phyloP scores from a whole-genome alignment of 768 basidiomycete genomes.

The Lactarius quietus region DNA sequence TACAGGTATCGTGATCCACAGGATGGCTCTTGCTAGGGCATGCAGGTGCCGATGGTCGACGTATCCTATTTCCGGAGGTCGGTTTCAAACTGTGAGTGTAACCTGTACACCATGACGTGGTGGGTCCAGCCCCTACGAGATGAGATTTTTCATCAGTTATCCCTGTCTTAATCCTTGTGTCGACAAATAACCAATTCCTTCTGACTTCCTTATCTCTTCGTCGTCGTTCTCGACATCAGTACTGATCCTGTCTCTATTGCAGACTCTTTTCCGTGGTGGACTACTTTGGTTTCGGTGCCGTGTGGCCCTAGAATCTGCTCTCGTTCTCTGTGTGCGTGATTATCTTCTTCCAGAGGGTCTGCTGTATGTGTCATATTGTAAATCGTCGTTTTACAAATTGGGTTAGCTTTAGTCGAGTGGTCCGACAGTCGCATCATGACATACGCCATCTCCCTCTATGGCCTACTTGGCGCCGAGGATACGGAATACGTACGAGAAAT shows the following conservation, averaged over 20 bases:
- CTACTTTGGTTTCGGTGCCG: not conserved
- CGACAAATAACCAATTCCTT: slow-evolving; percentile 4
- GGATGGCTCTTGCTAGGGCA: too few species aligned
- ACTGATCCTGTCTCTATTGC: not conserved
- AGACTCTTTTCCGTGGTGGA: not conserved
- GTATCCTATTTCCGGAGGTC: not conserved
- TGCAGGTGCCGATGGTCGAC: too few species aligned
- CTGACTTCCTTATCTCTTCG: not conserved
- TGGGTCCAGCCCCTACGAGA: not conserved
- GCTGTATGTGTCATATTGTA: not conserved
- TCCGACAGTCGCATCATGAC: not conserved
- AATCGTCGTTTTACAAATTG: not conserved
- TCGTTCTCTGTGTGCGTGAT: not conserved
- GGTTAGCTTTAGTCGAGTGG: not conserved
- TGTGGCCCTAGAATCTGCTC: not conserved
- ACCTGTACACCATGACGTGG: not conserved
- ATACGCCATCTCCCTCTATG: not conserved
- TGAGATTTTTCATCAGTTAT: slow-evolving; percentile 24
- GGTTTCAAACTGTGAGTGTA: slow-evolving; percentile 5
- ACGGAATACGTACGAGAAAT: not conserved
- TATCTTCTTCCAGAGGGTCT: not conserved
- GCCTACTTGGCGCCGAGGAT: not conserved
- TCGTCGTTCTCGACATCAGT: not conserved
- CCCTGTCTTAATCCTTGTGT: slow-evolving; percentile 26
- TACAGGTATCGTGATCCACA: too few species aligned